Evolutionary conservation across 352 stramenopile species (phyloP).

Genomic region (Phytophthora vignae): DNA sequence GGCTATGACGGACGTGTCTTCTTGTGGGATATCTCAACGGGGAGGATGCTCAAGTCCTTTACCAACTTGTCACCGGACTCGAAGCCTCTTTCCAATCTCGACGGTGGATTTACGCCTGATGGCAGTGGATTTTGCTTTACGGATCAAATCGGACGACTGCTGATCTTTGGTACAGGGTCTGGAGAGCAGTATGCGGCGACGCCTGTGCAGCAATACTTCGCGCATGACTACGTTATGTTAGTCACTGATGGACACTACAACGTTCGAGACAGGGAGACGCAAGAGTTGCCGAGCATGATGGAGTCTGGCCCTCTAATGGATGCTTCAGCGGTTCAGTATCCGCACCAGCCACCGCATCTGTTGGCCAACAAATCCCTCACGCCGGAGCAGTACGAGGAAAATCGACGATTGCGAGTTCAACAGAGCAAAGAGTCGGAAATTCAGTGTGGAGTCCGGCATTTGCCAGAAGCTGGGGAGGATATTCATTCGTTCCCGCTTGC

Average conservation of each 20-base stretch:
- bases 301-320: conserved; percentile 78
- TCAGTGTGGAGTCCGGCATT: conserved; percentile 64
- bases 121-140: conserved; percentile 81
- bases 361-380: conserved; percentile 48
- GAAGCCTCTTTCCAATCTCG: conserved; percentile 75
- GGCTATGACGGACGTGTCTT: conserved; percentile 87
- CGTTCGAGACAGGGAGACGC: conserved; percentile 88
- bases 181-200: conserved; percentile 64
- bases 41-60: conserved; percentile 69
- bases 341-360: conserved; percentile 77
- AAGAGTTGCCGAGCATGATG: conserved; percentile 89
- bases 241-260: conserved; percentile 90
- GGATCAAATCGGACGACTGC: conserved; percentile 80
- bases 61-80: conserved; percentile 64
- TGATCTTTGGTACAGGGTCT: conserved; percentile 84
- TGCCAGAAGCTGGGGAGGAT: conserved; percentile 51
- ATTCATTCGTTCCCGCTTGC: conserved; percentile 61
- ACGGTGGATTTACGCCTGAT: conserved; percentile 76
- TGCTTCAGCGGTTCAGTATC: conserved; percentile 78
- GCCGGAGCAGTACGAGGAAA: conserved; percentile 61
- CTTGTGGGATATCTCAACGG: conserved; percentile 85
- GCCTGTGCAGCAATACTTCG: conserved; percentile 90
- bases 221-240: conserved; percentile 91
- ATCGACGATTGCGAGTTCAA: conserved; percentile 66
- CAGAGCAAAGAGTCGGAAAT: conserved; percentile 77